Base-by-base conservation (phyloP, 495 filamentous ascomycete species). In the Lasiosphaeria miniovina region DNA sequence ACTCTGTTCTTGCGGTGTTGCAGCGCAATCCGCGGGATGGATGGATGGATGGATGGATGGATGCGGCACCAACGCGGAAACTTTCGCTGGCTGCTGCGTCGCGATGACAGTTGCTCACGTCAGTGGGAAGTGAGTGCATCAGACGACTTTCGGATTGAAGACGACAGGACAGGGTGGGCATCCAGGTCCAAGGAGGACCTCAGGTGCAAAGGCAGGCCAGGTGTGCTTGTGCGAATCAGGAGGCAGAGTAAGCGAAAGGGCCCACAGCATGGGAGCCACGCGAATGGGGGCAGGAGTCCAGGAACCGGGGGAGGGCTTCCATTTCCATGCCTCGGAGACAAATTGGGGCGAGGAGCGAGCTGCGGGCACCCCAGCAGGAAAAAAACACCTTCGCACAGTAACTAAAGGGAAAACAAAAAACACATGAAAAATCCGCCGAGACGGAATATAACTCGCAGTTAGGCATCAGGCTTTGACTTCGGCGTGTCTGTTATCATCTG, bases 161-260 rank as follows among this genome's bases (percentile, higher is more conserved):
- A 46, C 43, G 35, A 53, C 45, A 38, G 53, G 55, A 36, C 52
- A 49, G 50, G 24, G 24, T 15, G 45, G 46, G 46, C 46, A 10
- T 49, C 24, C 36, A 24, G 24, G 24, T 54, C 52, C 35, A 60
- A 32, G 38, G n/a, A 48, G 41, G 43, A 35, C 40, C 15, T 2
- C 43, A 46, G 10, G n/a, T 24, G 24, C 24, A 24, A 0, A 24
- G 24, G 24, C 24, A 2, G 24, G 24, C 24, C 24, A 24, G 24
- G 24, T 24, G 49, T 58, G 24, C 36, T 17, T 55, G 54, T 33
- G 55, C 71, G 66, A 73, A 73, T 73, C 68, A 73, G 63, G 46
- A 50, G 58, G 14, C 8, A 31, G 31, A 15, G 43, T 71, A 73
- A 73, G 71, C 71, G 71, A 73, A 59, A 33, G 24, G 61, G 41